Conservation (phyloP, 2,329 filamentous ascomycete genomes). For the Leptographium wingfieldii region DNA sequence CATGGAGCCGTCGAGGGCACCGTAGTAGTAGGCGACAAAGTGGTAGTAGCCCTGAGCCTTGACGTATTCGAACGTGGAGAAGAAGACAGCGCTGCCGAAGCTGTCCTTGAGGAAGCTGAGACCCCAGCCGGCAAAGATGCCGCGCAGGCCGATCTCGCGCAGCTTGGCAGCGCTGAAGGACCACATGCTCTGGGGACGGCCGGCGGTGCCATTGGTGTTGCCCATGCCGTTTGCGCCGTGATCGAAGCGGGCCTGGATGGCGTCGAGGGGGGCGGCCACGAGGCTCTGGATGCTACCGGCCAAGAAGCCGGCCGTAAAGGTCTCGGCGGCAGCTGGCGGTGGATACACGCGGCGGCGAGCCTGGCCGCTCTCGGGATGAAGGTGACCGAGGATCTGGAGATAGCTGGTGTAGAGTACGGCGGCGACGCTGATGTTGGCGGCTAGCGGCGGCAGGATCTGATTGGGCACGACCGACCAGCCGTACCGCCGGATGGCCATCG, state of each 20-base stretch:
- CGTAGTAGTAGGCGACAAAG: conserved; percentile 61
- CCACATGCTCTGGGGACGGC: conserved; percentile 53
- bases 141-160: conserved; percentile 57
- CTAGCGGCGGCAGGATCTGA: conserved; percentile 61
- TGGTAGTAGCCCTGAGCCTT: conserved; percentile 63
- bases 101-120: conserved; percentile 58
- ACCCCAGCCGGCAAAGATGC: conserved; percentile 62
- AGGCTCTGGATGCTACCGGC: conserved; percentile 59
- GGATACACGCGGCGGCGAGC: conserved; percentile 54
- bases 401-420: conserved; percentile 67
- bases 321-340: conserved; percentile 48
- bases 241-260: conserved; percentile 62
- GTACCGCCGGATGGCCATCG: conserved; percentile 52
- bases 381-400: conserved; percentile 51
- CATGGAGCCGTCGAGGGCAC: conserved; percentile 38
- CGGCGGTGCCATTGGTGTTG: conserved; percentile 18
- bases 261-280: conserved; percentile 62
- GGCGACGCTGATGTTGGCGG: conserved; percentile 63
- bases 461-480: conserved; percentile 65
- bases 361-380: conserved; percentile 51
- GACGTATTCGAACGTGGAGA: conserved; percentile 62
- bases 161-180: conserved; percentile 54
- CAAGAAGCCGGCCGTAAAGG: conserved; percentile 56
- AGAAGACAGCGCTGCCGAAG: conserved; percentile 58
- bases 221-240: conserved; percentile 30